These are phyloP conservation scores for Kuraishia molischiana DNA, from an alignment of 805 yeast genomes.

Conservation along the genomic window DNA sequence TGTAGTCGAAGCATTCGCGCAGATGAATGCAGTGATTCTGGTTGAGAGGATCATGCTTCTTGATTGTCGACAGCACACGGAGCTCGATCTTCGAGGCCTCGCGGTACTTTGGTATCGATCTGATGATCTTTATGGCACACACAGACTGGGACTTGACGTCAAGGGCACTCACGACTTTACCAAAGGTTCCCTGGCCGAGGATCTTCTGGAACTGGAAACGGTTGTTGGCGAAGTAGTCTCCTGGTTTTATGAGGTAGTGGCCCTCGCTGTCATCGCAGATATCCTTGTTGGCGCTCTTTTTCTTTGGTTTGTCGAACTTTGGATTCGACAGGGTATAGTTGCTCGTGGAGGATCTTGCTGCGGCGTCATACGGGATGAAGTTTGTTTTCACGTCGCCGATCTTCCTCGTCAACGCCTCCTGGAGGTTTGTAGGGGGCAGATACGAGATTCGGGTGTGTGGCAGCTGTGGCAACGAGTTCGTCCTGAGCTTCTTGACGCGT, in stretches of 20 bases:
- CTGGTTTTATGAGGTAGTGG: slow-evolving; percentile 53
- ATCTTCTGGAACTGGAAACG: slow-evolving; percentile 59
- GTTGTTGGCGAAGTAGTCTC: slow-evolving; percentile 58
- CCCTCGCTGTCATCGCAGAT: slow-evolving; percentile 62
- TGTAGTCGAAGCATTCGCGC: slow-evolving; percentile 82
- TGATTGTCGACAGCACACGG: slow-evolving; percentile 66
- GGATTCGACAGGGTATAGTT: slow-evolving; percentile 6
- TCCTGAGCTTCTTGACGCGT: slow-evolving; percentile 31
- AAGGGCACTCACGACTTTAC: slow-evolving; percentile 78
- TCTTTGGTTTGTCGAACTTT: slow-evolving; percentile 6
- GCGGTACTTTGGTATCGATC: slow-evolving; percentile 87
- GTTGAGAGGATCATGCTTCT: slow-evolving; percentile 60
- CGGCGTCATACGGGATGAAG: slow-evolving; percentile 18
- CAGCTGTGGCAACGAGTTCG: slow-evolving; percentile 45
- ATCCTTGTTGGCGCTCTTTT: slow-evolving; percentile 11
- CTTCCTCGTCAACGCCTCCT: slow-evolving; percentile 24
- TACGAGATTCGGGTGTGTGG: slow-evolving; percentile 37
- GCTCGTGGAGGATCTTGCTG: slow-evolving; percentile 8
- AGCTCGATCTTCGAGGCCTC: slow-evolving; percentile 94
- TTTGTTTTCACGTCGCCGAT: slow-evolving; percentile 32
- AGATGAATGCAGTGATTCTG: slow-evolving; percentile 74
- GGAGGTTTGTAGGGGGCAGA: slow-evolving; percentile 17
- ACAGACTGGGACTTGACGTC: slow-evolving; percentile 49
- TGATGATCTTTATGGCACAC: slow-evolving; percentile 87
- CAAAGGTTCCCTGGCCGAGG: slow-evolving; percentile 90